Conservation (phyloP, 306 rosid species). For the Castanea crenata region DNA sequence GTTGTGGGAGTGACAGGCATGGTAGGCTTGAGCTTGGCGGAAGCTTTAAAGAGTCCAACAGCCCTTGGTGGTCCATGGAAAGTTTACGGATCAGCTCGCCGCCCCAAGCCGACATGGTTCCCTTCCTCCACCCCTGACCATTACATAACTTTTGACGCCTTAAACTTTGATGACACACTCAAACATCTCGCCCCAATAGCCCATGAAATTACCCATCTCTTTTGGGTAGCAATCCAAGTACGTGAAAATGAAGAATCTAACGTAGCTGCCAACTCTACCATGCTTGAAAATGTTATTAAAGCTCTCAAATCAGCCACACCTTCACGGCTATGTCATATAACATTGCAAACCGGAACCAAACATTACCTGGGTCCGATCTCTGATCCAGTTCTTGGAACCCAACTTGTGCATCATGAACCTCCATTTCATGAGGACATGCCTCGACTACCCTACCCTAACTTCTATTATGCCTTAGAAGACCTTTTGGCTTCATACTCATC, state of each 20-base stretch:
- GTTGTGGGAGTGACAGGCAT: conserved; percentile 40
- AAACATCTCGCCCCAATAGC: conserved; percentile 31
- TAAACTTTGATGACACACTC: conserved; percentile 11
- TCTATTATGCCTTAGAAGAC: too few species aligned
- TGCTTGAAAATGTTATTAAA: conserved; percentile 27
- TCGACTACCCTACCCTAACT: too few species aligned
- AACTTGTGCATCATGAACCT: too few species aligned
- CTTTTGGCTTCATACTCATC: too few species aligned
- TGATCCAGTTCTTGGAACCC: conserved; percentile 6
- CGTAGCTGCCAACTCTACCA: conserved; percentile 6
- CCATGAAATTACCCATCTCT: conserved; percentile 34
- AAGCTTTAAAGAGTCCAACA: conserved; percentile 18
- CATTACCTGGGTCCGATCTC: conserved; percentile 45
- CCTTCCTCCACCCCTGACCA: conserved; percentile 24
- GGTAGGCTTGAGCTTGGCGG: conserved; percentile 34
- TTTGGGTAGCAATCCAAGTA: conserved; percentile 30
- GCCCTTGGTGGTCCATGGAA: conserved; percentile 44
- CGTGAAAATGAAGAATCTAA: conserved; percentile 25
- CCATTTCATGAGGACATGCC: too few species aligned
- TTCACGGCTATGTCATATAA: conserved; percentile 25
- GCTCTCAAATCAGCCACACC: neutral
- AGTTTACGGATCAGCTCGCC: conserved; percentile 34
- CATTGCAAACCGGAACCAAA: conserved; percentile 42
- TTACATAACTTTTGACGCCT: conserved; percentile 33
- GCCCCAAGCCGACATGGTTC: conserved; percentile 21